A percentile compares a stretch with the other conserved stretches of the same genome.
Conservation (phyloP, 192 early-diverging fungal genomes). For the Mortierella hygrophila region DNA sequence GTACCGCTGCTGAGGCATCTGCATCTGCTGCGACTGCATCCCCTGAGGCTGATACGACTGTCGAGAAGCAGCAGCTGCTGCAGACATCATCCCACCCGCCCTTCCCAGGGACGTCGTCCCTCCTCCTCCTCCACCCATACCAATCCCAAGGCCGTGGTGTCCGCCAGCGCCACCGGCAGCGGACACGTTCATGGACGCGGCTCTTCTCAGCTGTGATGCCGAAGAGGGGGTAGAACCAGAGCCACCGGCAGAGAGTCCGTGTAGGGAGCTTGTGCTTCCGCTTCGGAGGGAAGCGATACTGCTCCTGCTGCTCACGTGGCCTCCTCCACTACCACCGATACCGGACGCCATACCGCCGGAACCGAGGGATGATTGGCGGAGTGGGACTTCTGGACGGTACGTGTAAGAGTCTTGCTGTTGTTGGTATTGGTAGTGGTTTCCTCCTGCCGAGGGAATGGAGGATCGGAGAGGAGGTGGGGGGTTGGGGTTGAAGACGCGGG, state of each 20-base stretch:
- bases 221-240: neutral
- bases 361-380: constrained; percentile 8
- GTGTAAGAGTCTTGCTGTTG: constrained; percentile 8
- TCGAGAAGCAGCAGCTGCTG: neutral
- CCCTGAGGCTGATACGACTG: neutral
- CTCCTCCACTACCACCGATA: neutral
- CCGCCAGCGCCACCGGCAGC: neutral
- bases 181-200: constrained; percentile 9
- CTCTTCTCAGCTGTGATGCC: constrained; percentile 10
- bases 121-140: constrained; percentile 7
- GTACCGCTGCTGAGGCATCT: constrained; percentile 21
- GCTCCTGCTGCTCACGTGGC: neutral
- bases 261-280: neutral
- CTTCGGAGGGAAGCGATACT: neutral
- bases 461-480: constrained; percentile 4
- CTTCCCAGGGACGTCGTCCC: constrained; percentile 11
- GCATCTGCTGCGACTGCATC: neutral
- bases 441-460: neutral
- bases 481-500: constrained; percentile 18
- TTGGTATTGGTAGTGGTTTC: neutral
- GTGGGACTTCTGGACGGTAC: constrained; percentile 4
- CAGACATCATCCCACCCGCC: neutral
- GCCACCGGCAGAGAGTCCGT: neutral
- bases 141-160: neutral
- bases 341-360: neutral